Base-by-base conservation (phyloP, 129 eudicot genomes). In the Deinandra increscens region DNA sequence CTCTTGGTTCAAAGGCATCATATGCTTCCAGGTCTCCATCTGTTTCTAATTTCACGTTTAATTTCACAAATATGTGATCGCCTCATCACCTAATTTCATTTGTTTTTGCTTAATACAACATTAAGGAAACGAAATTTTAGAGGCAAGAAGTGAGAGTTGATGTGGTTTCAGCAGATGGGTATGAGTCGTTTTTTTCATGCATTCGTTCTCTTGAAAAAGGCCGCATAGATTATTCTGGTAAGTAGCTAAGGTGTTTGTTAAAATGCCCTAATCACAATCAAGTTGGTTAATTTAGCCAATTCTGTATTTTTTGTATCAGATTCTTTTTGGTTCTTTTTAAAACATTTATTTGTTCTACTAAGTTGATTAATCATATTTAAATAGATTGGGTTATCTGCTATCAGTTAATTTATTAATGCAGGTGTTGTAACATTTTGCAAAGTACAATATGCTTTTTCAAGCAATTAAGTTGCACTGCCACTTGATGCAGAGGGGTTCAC, bases 381-480 rank as follows among this genome's bases (percentile, higher is more conserved):
- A n/a, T n/a, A n/a, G n/a, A n/a, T n/a, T n/a, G n/a, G n/a, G 9
- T 43, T n/a, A n/a, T n/a, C n/a, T n/a, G n/a, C n/a, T n/a, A n/a
- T n/a, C n/a, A n/a, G n/a, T n/a, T 45, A 56, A 10, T 50, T 50
- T 48, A 50, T 58, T 67, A 74, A 17, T 70, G 73, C 68, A 93
- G 99, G 99, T 61, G 99, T 93, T 80, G 99, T 95, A 1, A 93
- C 99, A 56, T 93, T 93, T 83, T 93, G 99, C 70, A 92, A 88
- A 50, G 99, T 93, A 45, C 84, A 80, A 7, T 87, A 95, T 64
- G 88, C 92, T 19, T 93, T 87, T 80, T 85, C 87, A 23, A 89
- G 93, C 71, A 75, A 71, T 42, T 97, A 93, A 80, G 97, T 87
- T 63, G 88, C 99, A 60, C 75, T 93, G 75, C 99, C 99, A 19